These are phyloP conservation scores for Phytopythium mirpurense DNA, from an alignment of 352 stramenopile genomes.

Conservation along the genomic window DNA sequence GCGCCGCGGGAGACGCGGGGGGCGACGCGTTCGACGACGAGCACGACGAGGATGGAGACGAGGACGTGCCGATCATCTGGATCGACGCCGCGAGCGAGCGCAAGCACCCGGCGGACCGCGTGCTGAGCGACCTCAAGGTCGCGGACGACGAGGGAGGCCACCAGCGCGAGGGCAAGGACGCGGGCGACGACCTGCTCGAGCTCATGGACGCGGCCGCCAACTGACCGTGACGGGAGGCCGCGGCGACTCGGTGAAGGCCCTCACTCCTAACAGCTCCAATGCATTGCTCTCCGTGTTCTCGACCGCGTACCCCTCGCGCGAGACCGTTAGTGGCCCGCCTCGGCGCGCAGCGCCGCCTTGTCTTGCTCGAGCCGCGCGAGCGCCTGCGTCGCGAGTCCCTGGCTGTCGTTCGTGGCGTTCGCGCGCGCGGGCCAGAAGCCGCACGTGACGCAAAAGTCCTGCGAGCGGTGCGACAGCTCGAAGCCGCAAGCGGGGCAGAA, in stretches of 20 bases:
- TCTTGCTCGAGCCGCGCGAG: slow-evolving; percentile 31
- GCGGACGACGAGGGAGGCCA: too few species aligned
- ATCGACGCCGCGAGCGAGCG: slow-evolving; percentile 76
- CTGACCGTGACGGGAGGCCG: slow-evolving; percentile 12
- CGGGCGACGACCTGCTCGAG: too few species aligned
- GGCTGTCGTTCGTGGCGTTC: slow-evolving; percentile 45
- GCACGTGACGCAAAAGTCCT: slow-evolving; percentile 59
- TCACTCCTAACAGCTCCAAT: too few species aligned
- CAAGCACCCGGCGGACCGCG: slow-evolving; percentile 39
- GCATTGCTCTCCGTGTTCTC: too few species aligned
- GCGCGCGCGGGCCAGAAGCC: slow-evolving; percentile 56
- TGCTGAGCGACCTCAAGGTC: slow-evolving; percentile 9
- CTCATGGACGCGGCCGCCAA: slow-evolving; percentile 76
- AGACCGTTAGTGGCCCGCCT: too few species aligned
- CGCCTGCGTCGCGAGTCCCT: slow-evolving; percentile 43
- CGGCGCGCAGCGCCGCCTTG: slow-evolving; percentile 10
- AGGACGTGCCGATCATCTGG: slow-evolving; percentile 60
- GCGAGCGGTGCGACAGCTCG: slow-evolving; percentile 29
- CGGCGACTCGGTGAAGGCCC: too few species aligned
- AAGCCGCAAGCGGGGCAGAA: slow-evolving; percentile 47
- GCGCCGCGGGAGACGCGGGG: slow-evolving; percentile 32
- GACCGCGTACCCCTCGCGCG: too few species aligned
- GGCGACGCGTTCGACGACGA: slow-evolving; percentile 16
- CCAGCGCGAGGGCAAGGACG: too few species aligned
- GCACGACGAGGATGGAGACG: slow-evolving; percentile 33